A percentile compares a stretch with the other conserved stretches of the same genome.
Conservation (phyloP, 2,329 filamentous ascomycete genomes). For the Aaosphaeria arxii region DNA sequence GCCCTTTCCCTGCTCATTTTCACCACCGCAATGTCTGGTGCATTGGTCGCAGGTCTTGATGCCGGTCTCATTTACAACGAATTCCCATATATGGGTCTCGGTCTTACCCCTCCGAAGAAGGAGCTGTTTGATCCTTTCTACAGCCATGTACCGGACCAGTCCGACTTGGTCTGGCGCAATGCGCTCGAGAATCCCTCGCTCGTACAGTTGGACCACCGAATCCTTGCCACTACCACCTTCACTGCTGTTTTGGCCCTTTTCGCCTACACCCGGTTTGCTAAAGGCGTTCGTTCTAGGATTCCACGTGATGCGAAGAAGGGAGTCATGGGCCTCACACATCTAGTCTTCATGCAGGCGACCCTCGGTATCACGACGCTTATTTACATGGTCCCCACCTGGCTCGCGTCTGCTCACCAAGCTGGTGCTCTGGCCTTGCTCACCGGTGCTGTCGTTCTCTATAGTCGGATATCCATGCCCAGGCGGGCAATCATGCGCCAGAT, state of each 20-base stretch:
- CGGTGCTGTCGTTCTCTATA: constrained; percentile 75
- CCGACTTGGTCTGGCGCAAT: constrained; percentile 94
- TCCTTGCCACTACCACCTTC: constrained; percentile 87
- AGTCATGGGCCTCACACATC: constrained; percentile 75
- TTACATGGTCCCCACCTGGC: constrained; percentile 85
- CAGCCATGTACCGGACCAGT: constrained; percentile 70
- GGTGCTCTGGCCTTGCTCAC: constrained; percentile 83
- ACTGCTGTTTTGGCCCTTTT: constrained; percentile 75
- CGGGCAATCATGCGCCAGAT: constrained; percentile 29
- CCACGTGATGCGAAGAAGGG: constrained; percentile 65
- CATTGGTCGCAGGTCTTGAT: constrained; percentile 89
- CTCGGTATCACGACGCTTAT: constrained; percentile 89
- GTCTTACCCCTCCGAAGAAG: constrained; percentile 72
- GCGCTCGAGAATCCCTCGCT: constrained; percentile 95
- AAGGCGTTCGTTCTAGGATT: constrained; percentile 57
- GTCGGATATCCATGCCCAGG: constrained; percentile 39
- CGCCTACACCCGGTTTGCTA: constrained; percentile 71
- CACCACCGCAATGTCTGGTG: constrained; percentile 87
- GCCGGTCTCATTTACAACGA: constrained; percentile 98
- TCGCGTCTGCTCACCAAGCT: constrained; percentile 91
- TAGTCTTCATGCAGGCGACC: constrained; percentile 76
- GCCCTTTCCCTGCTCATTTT: constrained; percentile 76
- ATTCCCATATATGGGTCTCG: constrained; percentile 91
- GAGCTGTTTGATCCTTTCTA: constrained; percentile 89
- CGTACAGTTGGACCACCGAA: constrained; percentile 93